Evolutionary conservation across 129 eudicot genomes (phyloP), one percentile per base, ranked within the genome.

Genomic region (Ambrosia artemisiifolia): DNA sequence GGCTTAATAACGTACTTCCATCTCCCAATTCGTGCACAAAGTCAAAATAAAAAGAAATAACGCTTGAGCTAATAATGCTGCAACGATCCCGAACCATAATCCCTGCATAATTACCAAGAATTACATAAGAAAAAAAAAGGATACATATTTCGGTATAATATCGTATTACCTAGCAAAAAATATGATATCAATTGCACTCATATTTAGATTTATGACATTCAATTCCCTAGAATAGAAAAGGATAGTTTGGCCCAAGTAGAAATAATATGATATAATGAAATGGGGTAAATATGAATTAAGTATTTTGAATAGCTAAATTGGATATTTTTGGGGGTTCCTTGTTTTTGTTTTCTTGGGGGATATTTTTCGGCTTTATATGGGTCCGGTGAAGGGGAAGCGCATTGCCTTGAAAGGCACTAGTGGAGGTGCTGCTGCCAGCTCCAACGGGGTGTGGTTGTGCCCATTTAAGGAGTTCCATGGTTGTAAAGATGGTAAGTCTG

Each of bases 61-160:
- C 5, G 95, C 86, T 69, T 91, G 95, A 24, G 82, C 83, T 49
- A 81, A 61, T 44, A 85, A 76, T 10, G 97, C 97, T 32, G 85
- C 81, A 34, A 75, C 80, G 10, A 91, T 77, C 17, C 97, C 97
- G 0, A 33, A 65, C 95, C 95, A 91, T n/a, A 91, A 81, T 62
- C 97, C 97, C 97, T 91, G 76, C 72, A 47, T 49, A 78, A 62
- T 64, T 6, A 46, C 71, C 19, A 63, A 54, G 10, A 38, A 18
- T 7, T 34, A 32, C 6, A 69, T 54, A 35, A 64, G 50, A 33
- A 8, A 10, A 24, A 24, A 24, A 7, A 20, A 11, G 30, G 2
- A 19, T 19, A 19, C 14, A 7, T 54, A 19, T 50, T n/a, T 16
- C 11, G 61, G 14, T 19, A 54, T 54, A 19, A 9, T 24, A 19